Evolutionary conservation across 257 asterid genomes (phyloP).

Genomic region (Eustoma russellianum): DNA sequence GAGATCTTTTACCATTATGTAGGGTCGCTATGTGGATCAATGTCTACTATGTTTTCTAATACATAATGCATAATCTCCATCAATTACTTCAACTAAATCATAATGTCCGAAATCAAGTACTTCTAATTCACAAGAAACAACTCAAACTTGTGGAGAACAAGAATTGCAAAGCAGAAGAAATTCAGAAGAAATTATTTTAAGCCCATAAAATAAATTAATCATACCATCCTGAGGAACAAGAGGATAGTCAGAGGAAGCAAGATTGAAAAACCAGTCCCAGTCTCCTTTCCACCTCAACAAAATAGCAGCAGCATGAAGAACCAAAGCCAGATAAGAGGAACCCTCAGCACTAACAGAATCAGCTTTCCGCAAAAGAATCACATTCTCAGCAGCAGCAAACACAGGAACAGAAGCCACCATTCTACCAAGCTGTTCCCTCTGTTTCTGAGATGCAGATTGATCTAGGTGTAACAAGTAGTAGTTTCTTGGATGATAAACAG

Average conservation of each 20-base stretch:
- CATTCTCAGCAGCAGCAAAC: conserved; percentile 28
- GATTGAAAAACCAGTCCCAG: conserved; percentile 43
- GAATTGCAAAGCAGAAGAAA: too few relatives aligned
- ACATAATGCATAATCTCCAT: too few relatives aligned
- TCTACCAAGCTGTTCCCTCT: conserved; percentile 21
- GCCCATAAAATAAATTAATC: too few relatives aligned
- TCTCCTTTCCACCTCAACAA: conserved; percentile 26
- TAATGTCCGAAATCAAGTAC: too few relatives aligned
- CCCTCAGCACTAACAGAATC: conserved; percentile 27
- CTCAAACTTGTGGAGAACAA: too few relatives aligned
- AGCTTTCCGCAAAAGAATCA: conserved; percentile 21
- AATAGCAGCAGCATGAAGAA: conserved; percentile 36
- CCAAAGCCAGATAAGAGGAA: conserved; percentile 20
- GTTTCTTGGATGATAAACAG: conserved; percentile 34
- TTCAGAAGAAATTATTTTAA: too few relatives aligned
- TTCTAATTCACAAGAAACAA: too few relatives aligned
- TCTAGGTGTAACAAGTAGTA: conserved; percentile 32
- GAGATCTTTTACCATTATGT: too few relatives aligned
- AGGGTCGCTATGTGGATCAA: too few relatives aligned
- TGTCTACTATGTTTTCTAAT: too few relatives aligned
- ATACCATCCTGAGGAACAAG: conserved; percentile 35
- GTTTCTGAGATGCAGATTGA: conserved; percentile 17
- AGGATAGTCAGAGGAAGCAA: conserved; percentile 36
- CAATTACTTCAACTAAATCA: too few relatives aligned
- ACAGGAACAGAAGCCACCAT: conserved; percentile 23